Evolutionary conservation across 805 yeast genomes (phyloP).

Genomic region (Metschnikowia similis): DNA sequence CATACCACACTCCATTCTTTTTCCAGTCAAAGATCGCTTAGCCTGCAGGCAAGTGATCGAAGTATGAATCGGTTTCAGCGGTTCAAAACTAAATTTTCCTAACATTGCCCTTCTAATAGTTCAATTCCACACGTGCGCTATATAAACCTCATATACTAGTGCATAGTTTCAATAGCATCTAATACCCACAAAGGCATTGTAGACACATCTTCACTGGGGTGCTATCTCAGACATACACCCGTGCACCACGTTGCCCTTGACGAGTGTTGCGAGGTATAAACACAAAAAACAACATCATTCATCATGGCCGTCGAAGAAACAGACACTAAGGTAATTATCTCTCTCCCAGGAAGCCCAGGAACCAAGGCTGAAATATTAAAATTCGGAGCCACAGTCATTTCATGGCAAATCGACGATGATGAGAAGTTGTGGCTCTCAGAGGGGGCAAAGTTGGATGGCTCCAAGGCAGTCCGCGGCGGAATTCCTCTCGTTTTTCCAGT

Average conservation of each 20-base stretch:
- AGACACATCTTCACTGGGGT: not conserved
- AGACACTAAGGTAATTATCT: constrained; percentile 56
- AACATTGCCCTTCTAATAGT: not conserved
- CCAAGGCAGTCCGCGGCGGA: constrained; percentile 95
- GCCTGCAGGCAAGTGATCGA: constrained; percentile 14
- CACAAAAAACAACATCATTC: not conserved
- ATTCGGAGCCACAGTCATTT: constrained; percentile 83
- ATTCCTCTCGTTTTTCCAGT: constrained; percentile 95
- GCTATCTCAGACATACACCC: not conserved
- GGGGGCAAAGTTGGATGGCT: constrained; percentile 84
- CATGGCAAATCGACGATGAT: constrained; percentile 66
- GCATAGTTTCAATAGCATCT: not conserved
- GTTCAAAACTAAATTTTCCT: constrained; percentile 28
- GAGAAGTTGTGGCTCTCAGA: constrained; percentile 82
- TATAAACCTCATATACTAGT: not conserved
- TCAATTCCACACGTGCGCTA: not conserved
- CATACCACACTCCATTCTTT: constrained; percentile 9
- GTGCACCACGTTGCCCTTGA: not conserved
- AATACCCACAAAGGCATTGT: not conserved
- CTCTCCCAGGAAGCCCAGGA: constrained; percentile 47
- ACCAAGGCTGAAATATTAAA: constrained; percentile 68
- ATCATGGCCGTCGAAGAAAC: constrained; percentile 65
- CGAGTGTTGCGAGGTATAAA: not conserved
- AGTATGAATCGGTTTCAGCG: constrained; percentile 32
- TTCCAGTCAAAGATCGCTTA: constrained; percentile 10